Base-by-base conservation (phyloP, 768 basidiomycete genomes). In the Termitomyces sp. region DNA sequence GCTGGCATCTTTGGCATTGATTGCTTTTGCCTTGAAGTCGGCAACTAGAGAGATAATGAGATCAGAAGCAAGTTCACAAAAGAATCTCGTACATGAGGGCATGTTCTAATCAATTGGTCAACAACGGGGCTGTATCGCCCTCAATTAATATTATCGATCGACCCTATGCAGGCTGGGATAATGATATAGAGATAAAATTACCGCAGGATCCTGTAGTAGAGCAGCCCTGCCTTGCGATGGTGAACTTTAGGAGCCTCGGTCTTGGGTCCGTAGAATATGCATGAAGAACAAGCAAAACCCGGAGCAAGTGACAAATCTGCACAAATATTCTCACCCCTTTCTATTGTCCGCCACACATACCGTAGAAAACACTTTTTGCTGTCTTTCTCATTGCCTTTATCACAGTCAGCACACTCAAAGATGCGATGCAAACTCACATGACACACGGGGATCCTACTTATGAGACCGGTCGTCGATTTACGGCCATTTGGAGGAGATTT, bases 1-100 rank as follows among this genome's bases (percentile, higher is more conserved):
- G 18, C 81, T 71, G 1, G 77, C 76, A 66, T 83, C 82, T 56
- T 86, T 86, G n/a, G 78, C 85, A 56, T 82, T 84, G 22, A 71
- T 68, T 10, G 89, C 88, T 63, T 82, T 84, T 40, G 81, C 81
- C 68, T 87, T 87, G 51, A 89, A 69, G 45, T 89, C 87, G 55
- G 85, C 82, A 57, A 87, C 85, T 86, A 33, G 7, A 59, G 40
- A n/a, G 16, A 49, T 53, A 56, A 59, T 37, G 62, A 52, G 44
- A 46, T 55, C 8, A 54, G 57, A 45, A 24, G 33, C 48, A 48
- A 16, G 18, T 36, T 49, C n/a, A 43, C 32, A 40, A n/a, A 13
- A 53, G 40, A 48, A 37, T 40, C 49, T 56, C 68, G 64, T 69
- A 73, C 75, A 75, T 49, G 74, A 74, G 57, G 73, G 75, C 72